Base-by-base conservation (phyloP, 331 rosid genomes). In the Rhamnella rubrinervis region DNA sequence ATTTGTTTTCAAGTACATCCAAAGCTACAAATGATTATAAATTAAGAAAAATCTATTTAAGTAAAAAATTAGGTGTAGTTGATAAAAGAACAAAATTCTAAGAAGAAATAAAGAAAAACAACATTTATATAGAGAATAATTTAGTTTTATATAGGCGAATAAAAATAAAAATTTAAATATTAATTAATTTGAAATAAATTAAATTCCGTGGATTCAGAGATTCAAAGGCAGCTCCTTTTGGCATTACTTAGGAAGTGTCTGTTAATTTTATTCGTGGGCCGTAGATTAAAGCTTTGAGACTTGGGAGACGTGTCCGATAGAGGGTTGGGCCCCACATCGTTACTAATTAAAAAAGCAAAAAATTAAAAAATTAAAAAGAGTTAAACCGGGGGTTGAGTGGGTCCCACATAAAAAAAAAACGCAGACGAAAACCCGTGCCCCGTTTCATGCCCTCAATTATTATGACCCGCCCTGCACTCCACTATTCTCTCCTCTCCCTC, bases 361-460 rank as follows among this genome's bases (percentile, higher is more conserved):
- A n/a, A n/a, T n/a, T n/a, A n/a, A n/a, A 52, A 35, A 62, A 62
- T 47, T 47, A 19, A 20, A 16, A 56, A n/a, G 63, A 1, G 23
- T 23, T 23, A 23, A 23, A 1, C 23, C 1, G 19, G 16, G 44
- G 58, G 17, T 31, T 14, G 13, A 41, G 31, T 21, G 59, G 79
- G 70, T 44, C 79, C 68, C 74, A 75, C 51, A 8, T 1, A 6
- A 2, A 3, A 12, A 3, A 25, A 52, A 55, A n/a, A n/a, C n/a
- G 26, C 75, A 52, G 11, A 6, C 21, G 38, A 25, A 61, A 66
- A 59, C 70, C 66, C 78, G 72, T 74, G 83, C 53, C 52, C 46
- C 64, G 20, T 50, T 55, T 49, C 31, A 7, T 13, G 44, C 23
- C 78, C 75, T 16, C 79, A 63, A 65, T 80, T 67, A 73, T 69